Conservation (phyloP, 495 filamentous ascomycete genomes). For the Penicillium maclennaniae region DNA sequence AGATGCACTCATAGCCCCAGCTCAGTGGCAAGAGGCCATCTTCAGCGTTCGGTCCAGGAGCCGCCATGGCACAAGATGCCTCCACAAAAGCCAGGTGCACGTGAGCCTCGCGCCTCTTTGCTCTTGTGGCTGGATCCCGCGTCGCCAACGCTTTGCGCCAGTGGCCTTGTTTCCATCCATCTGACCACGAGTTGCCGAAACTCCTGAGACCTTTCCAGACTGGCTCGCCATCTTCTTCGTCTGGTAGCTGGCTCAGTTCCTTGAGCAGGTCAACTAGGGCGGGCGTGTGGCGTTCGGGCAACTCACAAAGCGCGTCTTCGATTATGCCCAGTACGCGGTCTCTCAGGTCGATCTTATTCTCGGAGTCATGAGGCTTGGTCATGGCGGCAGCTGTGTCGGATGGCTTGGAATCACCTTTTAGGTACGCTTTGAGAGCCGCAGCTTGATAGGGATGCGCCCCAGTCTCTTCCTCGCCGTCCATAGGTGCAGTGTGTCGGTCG, state of each 20-base stretch:
- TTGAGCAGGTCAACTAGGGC: constrained; percentile 3
- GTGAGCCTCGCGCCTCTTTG: constrained; percentile 1
- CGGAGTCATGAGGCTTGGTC: constrained; percentile 1
- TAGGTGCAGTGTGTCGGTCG: constrained; percentile 7
- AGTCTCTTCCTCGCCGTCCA: constrained; percentile 8
- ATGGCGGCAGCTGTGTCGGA: constrained; percentile 4
- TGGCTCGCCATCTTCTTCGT: constrained; percentile 2
- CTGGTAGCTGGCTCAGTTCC: constrained; percentile 1
- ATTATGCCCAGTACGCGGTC: constrained; percentile 3
- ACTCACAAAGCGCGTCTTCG: constrained; percentile 7
- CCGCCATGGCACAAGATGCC: constrained; percentile 8
- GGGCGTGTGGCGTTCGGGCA: constrained; percentile 2
- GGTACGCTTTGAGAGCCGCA: constrained; percentile 8
- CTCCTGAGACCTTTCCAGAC: constrained; percentile 3
- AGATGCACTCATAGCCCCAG: constrained; percentile 9
- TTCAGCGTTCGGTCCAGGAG: constrained; percentile 3
- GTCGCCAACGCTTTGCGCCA: constrained; percentile 4
- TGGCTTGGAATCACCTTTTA: constrained; percentile 6
- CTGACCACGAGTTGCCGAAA: constrained; percentile 6
- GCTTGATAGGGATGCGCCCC: constrained; percentile 6
- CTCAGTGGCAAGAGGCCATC: constrained; percentile 7
- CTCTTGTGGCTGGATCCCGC: constrained; percentile 7
- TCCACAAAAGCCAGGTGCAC: constrained; percentile 7
- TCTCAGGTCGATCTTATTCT: constrained; percentile 6
- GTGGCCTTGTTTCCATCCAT: constrained; percentile 8